Evolutionary conservation across 108 stramenopile genomes (phyloP), one percentile per base, ranked within the genome.

Genomic region (Cylindrotheca fusiformis): DNA sequence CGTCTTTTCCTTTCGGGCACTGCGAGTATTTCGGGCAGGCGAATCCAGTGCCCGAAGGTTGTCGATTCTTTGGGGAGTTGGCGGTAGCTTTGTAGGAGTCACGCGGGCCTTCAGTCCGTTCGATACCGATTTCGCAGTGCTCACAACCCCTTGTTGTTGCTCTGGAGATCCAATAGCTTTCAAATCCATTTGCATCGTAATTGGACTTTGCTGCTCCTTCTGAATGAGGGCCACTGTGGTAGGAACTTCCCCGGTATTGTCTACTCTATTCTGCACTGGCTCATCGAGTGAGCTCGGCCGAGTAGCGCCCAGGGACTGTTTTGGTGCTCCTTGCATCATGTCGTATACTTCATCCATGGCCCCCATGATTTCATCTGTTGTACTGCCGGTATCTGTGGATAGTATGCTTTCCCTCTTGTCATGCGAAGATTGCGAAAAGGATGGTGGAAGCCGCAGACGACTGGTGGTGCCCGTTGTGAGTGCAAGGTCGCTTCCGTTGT

Each of bases 1-100:
- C 2, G 28, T 18, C 47, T 48, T 46, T 4, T 60, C 27, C 14
- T 63, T 63, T 47, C 58, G 47, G n/a, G 27, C 33, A 17, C 80
- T 81, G 2, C 75, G 75, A 32, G 88, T 89, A 55, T 79, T 80
- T 46, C 74, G 26, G 19, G 88, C 88, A 27, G 85, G 88, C 24
- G 88, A 87, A 65, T 86, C 77, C 5, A 60, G 6, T 14, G 53
- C 48, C 19, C 33, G 30, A 23, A 71, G 75, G 45, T 81, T 76
- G 8, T 60, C 2, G 36, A 81, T 61, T 0, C 80, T 65, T 6
- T 51, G 32, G 19, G 80, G 71, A 1, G 67, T 32, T 14, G 65
- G n/a, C 19, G 28, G 27, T 19, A 81, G 75, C 22, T 69, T 75
- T 21, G 71, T 69, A 28, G 75, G 80, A 2, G 80, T 76, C 52